Evolutionary conservation across 257 asterid species (phyloP), one percentile per base, ranked within the genome.

Genomic region (Lycium ferocissimum): DNA sequence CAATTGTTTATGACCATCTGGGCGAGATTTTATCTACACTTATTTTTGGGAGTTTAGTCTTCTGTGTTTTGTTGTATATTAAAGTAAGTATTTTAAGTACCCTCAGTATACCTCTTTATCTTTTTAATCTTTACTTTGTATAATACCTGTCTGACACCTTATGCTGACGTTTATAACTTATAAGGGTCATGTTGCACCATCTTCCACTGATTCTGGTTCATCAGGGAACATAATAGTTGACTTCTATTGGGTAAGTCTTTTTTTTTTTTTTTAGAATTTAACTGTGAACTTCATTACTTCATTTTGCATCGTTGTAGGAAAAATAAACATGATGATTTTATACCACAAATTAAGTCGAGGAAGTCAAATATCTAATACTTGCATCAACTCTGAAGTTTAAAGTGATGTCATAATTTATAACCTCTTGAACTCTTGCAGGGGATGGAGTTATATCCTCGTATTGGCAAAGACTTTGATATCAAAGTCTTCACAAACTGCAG

Each of bases 391-490:
- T 76, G 78, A 15, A 38, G 78, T 51, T 76, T 35, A 13, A 76
- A 51, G 47, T 76, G 82, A 51, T 20, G 14, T 26, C 26, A 49
- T 76, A 26, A 75, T 51, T 53, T 0, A 26, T 8, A 33, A 78
- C 49, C 33, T 78, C 14, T 33, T 78, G 56, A 79, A 40, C 43
- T 83, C 72, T 85, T 90, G 69, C 91, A 96, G 99, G 99, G 99
- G 63, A 96, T 94, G 99, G 99, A 96, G 87, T 90, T 96, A 81
- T 96, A 96, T 93, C 99, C 99, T 83, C 98, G 99, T 61, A 94
- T 96, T 63, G 99, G 99, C 85, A 94, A 91, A 92, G 88, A 91
- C 93, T 94, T 96, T 72, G 99, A 96, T 85, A 93, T 96, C 89
- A 96, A 96, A 88, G 99, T 96, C 57, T 96, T 96, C 87, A 96